Percentiles rank a stretch among this genome's conserved stretches.
These are phyloP conservation scores for Borovskyia barvae DNA, from an alignment of 208 protist species.

Conservation along the genomic window DNA sequence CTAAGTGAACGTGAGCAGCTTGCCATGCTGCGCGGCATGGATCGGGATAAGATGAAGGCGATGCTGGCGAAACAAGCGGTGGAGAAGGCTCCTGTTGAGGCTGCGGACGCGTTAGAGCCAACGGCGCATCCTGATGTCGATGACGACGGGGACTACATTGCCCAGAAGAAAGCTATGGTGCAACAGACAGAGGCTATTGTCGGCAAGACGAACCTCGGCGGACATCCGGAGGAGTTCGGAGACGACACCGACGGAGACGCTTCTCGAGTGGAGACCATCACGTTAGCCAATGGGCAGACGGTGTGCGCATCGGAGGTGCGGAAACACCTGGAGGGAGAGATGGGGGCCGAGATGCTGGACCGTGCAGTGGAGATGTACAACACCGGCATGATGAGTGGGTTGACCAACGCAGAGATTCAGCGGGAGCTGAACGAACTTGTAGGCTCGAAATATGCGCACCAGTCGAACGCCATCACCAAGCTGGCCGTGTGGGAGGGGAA, in stretches of 20 bases:
- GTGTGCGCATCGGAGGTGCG: slow-evolving; percentile 62
- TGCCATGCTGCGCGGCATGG: slow-evolving; percentile 89
- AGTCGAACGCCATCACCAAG: slow-evolving; percentile 85
- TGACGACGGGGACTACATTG: slow-evolving; percentile 85
- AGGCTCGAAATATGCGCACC: slow-evolving; percentile 53
- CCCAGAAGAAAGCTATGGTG: slow-evolving; percentile 80
- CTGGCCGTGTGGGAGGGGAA: slow-evolving; percentile 81
- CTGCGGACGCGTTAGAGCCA: slow-evolving; percentile 11
- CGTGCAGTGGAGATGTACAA: slow-evolving; percentile 77
- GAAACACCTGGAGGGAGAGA: slow-evolving; percentile 55
- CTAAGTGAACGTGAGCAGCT: slow-evolving; percentile 85
- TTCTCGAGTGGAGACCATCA: slow-evolving; percentile 71
- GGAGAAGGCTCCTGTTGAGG: slow-evolving; percentile 10
- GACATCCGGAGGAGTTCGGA: slow-evolving; percentile 86
- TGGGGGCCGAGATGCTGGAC: slow-evolving; percentile 65
- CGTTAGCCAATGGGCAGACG: slow-evolving; percentile 50
- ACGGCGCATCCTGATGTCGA: slow-evolving; percentile 65
- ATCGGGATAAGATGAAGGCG: slow-evolving; percentile 77
- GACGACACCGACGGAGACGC: slow-evolving; percentile 54
- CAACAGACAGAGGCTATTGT: slow-evolving; percentile 76
- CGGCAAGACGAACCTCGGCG: slow-evolving; percentile 66
- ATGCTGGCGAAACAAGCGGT: slow-evolving; percentile 75
- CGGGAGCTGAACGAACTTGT: slow-evolving; percentile 66
- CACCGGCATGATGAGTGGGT: slow-evolving; percentile 47
- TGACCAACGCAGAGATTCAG: slow-evolving; percentile 72